Conservation (phyloP, 2,329 filamentous ascomycete species). For the Cladosporium oxysporum region DNA sequence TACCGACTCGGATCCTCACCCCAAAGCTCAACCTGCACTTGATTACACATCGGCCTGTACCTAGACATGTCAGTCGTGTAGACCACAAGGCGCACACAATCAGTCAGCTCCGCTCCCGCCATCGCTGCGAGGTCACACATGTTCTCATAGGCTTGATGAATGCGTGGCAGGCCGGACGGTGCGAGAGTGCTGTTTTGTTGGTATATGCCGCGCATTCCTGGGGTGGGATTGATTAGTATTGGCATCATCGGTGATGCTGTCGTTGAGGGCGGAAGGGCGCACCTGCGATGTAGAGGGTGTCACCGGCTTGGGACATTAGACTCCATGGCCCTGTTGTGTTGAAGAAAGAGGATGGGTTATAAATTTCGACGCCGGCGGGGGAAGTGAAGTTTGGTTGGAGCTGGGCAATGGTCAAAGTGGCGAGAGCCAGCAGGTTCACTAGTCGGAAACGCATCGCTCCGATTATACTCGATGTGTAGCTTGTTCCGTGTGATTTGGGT, state of each 20-base stretch:
- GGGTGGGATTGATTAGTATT: not conserved
- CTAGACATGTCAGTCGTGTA: slow-evolving; percentile 41
- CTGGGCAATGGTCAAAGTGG: not conserved
- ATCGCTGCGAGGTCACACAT: slow-evolving; percentile 37
- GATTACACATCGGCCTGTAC: slow-evolving; percentile 38
- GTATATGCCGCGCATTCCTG: slow-evolving; percentile 40
- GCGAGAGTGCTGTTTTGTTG: slow-evolving; percentile 36
- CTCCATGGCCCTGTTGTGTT: slow-evolving; percentile 24
- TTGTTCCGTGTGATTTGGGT: not conserved
- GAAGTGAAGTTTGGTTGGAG: slow-evolving; percentile 24
- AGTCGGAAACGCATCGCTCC: not conserved
- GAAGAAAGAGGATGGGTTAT: slow-evolving; percentile 22
- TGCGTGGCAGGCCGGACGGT: slow-evolving; percentile 31
- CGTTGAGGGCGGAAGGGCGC: not conserved
- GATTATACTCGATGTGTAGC: not conserved
- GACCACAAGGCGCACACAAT: slow-evolving; percentile 32
- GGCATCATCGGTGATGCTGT: not conserved
- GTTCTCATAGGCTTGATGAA: slow-evolving; percentile 39
- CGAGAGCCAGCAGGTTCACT: not conserved
- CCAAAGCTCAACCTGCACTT: slow-evolving; percentile 38
- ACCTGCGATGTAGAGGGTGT: slow-evolving; percentile 35
- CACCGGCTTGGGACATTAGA: slow-evolving; percentile 27
- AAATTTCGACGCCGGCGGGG: slow-evolving; percentile 21
- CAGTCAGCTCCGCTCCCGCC: slow-evolving; percentile 31
- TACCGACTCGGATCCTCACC: slow-evolving; percentile 27